Percentiles rank a stretch among this genome's conserved stretches.
Conservation (phyloP, 139 green algal genomes). For the Parachlorella kessleri region DNA sequence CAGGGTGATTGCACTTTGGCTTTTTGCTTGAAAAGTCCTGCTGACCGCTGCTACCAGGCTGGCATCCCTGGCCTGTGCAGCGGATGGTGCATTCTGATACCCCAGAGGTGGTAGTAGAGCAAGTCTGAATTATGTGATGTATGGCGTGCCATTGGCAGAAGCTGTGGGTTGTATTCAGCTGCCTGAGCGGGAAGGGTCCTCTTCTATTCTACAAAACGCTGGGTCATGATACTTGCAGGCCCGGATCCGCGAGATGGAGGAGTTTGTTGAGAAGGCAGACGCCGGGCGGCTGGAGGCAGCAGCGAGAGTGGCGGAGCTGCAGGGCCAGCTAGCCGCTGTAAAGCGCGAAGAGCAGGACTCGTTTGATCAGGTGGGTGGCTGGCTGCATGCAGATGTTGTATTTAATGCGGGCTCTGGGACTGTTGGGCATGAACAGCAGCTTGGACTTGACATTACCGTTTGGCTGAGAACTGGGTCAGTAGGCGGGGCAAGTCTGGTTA, state of each 20-base stretch:
- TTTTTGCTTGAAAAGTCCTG: too few relatives aligned
- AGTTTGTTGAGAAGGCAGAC: conserved; percentile 36
- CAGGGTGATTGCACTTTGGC: too few relatives aligned
- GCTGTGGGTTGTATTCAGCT: background rate
- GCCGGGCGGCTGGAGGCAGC: background rate
- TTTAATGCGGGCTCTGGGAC: too few relatives aligned
- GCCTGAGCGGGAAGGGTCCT: background rate
- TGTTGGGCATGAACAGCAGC: too few relatives aligned
- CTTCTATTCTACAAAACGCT: background rate
- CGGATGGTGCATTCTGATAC: too few relatives aligned
- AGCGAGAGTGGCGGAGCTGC: conserved; percentile 9
- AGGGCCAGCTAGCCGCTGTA: background rate
- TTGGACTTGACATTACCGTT: too few relatives aligned
- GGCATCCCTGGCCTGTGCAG: too few relatives aligned
- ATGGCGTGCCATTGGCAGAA: background rate
- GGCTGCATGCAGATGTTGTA: too few relatives aligned
- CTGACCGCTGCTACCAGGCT: too few relatives aligned
- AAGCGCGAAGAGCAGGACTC: conserved; percentile 15
- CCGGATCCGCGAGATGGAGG: conserved; percentile 30
- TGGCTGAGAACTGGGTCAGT: too few relatives aligned
- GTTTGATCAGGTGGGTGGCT: conserved; percentile 4
- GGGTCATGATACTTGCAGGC: background rate
- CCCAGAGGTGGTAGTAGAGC: too few relatives aligned
- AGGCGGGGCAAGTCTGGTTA: too few relatives aligned
- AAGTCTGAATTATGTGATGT: conserved; percentile 18